Evolutionary conservation across 495 filamentous ascomycete species (phyloP), one percentile per base, ranked within the genome.

Genomic region (Trichoderma parareesei): DNA sequence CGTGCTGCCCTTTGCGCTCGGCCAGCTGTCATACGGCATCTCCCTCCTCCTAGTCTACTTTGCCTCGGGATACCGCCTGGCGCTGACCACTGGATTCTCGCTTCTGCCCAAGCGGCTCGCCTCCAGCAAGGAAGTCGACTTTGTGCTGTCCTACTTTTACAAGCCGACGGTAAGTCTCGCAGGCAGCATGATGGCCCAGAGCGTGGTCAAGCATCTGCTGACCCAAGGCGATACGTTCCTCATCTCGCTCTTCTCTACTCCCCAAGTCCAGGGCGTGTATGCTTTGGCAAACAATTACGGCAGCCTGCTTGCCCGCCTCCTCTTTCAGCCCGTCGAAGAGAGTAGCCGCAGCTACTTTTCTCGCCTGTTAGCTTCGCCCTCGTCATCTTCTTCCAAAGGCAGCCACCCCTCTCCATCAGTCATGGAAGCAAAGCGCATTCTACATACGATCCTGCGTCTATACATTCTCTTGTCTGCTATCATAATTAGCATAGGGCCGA

Each of bases 321-420:
- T 99, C 64, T 94, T 99, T 73, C 94, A 97, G 70, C 94, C 94
- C 10, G 84, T 98, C 69, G 94, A 99, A 71, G 95, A 98, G 74
- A 91, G 87, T 68, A 90, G 87, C 66, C 87, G 95, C 33, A 90
- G 87, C 67, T 84, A 96, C 65, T 97, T 98, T 71, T 89, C 89
- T 42, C 87, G 87, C 60, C 81, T 97, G 7, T 79, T 86, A 68
- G 85, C 71, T 67, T 71, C 64, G 46, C 66, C 4, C 1, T 8
- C 65, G 2, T 5, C 57, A 11, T 70, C 27, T 27, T 27, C 27
- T 27, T 27, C 72, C 4, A 48, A 64, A 8, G 61, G 46, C 10
- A 64, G 73, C 53, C 11, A 62, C 4, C 38, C 65, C 43, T 63
- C 53, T 49, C 60, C 61, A 35, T 41, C 60, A 6, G 64, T 77